A percentile compares a stretch with the other conserved stretches of the same genome.
Evolutionary conservation across 352 stramenopile genomes (phyloP).

Genomic region (Phytopythium chamaehyphon): DNA sequence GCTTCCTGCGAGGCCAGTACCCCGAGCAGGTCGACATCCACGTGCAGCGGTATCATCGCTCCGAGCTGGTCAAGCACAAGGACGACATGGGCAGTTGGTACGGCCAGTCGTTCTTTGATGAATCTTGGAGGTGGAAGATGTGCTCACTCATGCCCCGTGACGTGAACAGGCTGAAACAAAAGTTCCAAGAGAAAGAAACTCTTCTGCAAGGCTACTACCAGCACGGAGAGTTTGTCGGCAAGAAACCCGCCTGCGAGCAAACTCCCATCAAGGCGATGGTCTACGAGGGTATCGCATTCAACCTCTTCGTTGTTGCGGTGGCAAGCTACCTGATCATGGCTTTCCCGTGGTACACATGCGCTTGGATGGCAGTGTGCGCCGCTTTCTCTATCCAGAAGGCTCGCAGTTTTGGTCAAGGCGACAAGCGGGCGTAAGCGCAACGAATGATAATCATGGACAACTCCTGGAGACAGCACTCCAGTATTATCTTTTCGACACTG

Average conservation of each 20-base stretch:
- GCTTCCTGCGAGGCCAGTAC: conserved; percentile 59
- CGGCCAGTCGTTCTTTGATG: not conserved
- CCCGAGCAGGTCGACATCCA: conserved; percentile 74
- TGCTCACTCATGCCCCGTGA: conserved; percentile 7
- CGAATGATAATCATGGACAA: no score
- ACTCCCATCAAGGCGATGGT: conserved; percentile 24
- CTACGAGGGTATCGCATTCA: conserved; percentile 29
- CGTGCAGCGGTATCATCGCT: conserved; percentile 48
- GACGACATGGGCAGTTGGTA: conserved; percentile 50
- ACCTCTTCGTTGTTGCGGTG: conserved; percentile 29
- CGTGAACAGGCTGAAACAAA: conserved; percentile 39
- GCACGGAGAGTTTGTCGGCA: conserved; percentile 33
- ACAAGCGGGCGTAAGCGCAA: not conserved
- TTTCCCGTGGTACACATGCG: conserved; percentile 26
- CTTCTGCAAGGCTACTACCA: conserved; percentile 67
- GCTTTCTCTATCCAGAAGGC: conserved; percentile 44
- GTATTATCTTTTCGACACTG: no score
- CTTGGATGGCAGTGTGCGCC: conserved; percentile 39
- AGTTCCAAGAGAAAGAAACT: conserved; percentile 74
- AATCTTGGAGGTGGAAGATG: not conserved
- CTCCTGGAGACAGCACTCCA: no score
- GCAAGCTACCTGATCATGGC: conserved; percentile 24
- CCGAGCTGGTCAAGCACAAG: conserved; percentile 35
- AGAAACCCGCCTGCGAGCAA: conserved; percentile 26
- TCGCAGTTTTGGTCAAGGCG: conserved; percentile 41